Conservation (phyloP, 1,284 basidiomycete genomes). For the Leucoagaricus sp. region DNA sequence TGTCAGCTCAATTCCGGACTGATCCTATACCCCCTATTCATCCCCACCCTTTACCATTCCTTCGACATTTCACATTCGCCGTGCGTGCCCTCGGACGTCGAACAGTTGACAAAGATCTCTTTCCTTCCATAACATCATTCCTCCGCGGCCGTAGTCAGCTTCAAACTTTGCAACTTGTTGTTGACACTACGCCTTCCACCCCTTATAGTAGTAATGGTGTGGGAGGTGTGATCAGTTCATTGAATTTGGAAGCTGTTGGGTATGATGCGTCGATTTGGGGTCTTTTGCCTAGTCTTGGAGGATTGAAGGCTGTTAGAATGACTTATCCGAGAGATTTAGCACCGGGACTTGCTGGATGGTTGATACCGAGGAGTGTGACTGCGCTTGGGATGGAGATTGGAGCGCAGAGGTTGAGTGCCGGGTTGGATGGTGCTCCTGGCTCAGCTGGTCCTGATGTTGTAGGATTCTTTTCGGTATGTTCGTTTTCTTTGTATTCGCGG, state of each 20-base stretch:
- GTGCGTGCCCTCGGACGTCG: slow-evolving; percentile 47
- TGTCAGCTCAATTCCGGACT: slow-evolving; percentile 51
- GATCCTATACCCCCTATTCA: slow-evolving; percentile 23
- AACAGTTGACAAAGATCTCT: slow-evolving; percentile 57
- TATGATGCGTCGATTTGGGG: slow-evolving; percentile 72
- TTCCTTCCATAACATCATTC: slow-evolving; percentile 68
- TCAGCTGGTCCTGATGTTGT: slow-evolving; percentile 5
- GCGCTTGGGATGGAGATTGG: slow-evolving; percentile 28
- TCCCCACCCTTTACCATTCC: slow-evolving; percentile 49
- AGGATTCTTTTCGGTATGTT: slow-evolving; percentile 8
- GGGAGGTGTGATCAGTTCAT: slow-evolving; percentile 9
- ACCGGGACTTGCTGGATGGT: slow-evolving; percentile 64
- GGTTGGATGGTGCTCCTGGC: slow-evolving; percentile 7
- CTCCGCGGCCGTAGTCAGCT: slow-evolving; percentile 57
- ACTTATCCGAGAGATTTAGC: slow-evolving; percentile 66
- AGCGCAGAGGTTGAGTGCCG: slow-evolving; percentile 11
- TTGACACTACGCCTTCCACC: slow-evolving; percentile 18
- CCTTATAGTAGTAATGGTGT: neutral
- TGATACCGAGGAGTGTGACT: slow-evolving; percentile 59
- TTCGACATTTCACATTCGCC: slow-evolving; percentile 61
- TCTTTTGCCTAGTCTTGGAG: slow-evolving; percentile 58
- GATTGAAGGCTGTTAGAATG: slow-evolving; percentile 53
- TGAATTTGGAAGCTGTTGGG: slow-evolving; percentile 52
- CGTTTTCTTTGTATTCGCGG: neutral
- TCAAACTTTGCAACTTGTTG: slow-evolving; percentile 52